A percentile compares a stretch with the other conserved stretches of the same genome.
These are phyloP conservation scores for Rhinocladiella mackenziei DNA, from an alignment of 2,329 filamentous ascomycete species.

Conservation along the genomic window DNA sequence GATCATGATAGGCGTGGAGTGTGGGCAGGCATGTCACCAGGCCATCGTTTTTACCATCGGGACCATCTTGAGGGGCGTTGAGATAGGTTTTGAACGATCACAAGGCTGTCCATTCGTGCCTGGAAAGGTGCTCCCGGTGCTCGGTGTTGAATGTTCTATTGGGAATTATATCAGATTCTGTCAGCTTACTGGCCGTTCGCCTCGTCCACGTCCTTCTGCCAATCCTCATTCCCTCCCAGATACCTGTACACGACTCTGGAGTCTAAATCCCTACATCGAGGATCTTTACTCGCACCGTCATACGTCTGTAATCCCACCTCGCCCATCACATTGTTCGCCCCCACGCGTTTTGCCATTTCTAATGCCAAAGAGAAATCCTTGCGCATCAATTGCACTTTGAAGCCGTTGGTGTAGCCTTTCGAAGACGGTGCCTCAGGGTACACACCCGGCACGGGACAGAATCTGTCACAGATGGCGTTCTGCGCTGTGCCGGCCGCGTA, in stretches of 20 bases:
- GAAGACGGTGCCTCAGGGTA: constrained; percentile 47
- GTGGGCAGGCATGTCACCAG: too few species aligned
- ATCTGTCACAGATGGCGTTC: constrained; percentile 50
- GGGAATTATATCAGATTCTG: background rate
- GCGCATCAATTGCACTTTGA: constrained; percentile 58
- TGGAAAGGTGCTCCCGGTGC: too few species aligned
- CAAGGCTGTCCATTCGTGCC: too few species aligned
- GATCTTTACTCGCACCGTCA: constrained; percentile 49
- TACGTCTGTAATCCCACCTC: constrained; percentile 51
- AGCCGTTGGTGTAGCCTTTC: constrained; percentile 52
- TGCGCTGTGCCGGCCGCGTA: constrained; percentile 52
- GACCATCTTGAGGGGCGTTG: too few species aligned
- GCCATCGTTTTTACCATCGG: too few species aligned
- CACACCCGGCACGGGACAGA: constrained; percentile 51
- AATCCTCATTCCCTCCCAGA: constrained; percentile 34
- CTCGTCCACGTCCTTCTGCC: constrained; percentile 33
- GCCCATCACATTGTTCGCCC: constrained; percentile 49
- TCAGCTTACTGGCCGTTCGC: constrained; percentile 15
- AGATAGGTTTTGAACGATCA: too few species aligned
- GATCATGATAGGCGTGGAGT: background rate
- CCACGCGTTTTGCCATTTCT: constrained; percentile 53
- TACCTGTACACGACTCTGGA: constrained; percentile 58
- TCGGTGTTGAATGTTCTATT: background rate
- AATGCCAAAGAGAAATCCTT: constrained; percentile 57
- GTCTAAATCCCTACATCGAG: constrained; percentile 51